These are phyloP conservation scores for Pyrenochaeta sp. DNA, from an alignment of 2,329 filamentous ascomycete genomes.

Conservation along the genomic window DNA sequence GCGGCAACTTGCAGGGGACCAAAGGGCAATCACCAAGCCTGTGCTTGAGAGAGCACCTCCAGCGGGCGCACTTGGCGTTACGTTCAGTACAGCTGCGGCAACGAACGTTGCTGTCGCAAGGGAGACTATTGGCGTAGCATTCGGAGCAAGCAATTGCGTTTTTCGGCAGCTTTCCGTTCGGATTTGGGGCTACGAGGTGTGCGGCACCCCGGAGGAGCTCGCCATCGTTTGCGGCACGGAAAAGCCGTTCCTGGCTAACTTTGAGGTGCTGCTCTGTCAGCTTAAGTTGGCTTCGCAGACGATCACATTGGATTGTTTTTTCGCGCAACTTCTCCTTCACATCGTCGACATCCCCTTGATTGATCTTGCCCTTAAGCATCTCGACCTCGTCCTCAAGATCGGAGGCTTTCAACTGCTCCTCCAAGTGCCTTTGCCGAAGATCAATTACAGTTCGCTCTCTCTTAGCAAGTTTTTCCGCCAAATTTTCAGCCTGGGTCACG, in stretches of 20 bases:
- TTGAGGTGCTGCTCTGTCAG: slow-evolving; percentile 10
- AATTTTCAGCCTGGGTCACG: slow-evolving; percentile 3
- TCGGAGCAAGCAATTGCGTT: slow-evolving; percentile 37
- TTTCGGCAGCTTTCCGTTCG: slow-evolving; percentile 25
- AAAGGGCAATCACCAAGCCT: slow-evolving; percentile 31
- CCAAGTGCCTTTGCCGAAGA: slow-evolving; percentile 17
- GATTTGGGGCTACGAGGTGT: slow-evolving; percentile 32
- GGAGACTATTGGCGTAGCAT: slow-evolving; percentile 36
- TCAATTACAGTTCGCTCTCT: slow-evolving; percentile 18
- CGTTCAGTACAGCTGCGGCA: slow-evolving; percentile 37
- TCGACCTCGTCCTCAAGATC: slow-evolving; percentile 24
- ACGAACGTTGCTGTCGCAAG: slow-evolving; percentile 30
- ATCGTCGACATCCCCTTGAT: slow-evolving; percentile 9
- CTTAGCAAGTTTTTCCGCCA: slow-evolving; percentile 14
- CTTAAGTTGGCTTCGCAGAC: slow-evolving; percentile 26
- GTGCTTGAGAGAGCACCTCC: slow-evolving; percentile 40
- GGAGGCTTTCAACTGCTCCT: slow-evolving; percentile 14
- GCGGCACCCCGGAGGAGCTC: slow-evolving; percentile 33
- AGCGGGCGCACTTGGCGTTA: slow-evolving; percentile 31
- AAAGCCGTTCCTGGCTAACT: slow-evolving; percentile 11
- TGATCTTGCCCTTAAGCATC: slow-evolving; percentile 8
- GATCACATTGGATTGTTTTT: slow-evolving; percentile 30
- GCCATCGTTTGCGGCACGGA: slow-evolving; percentile 19
- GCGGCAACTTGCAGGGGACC: slow-evolving; percentile 30
- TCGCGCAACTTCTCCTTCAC: slow-evolving; percentile 23